phyloP scores from a whole-genome alignment of 2,329 filamentous ascomycete species.

The Rasamsonia emersonii region DNA sequence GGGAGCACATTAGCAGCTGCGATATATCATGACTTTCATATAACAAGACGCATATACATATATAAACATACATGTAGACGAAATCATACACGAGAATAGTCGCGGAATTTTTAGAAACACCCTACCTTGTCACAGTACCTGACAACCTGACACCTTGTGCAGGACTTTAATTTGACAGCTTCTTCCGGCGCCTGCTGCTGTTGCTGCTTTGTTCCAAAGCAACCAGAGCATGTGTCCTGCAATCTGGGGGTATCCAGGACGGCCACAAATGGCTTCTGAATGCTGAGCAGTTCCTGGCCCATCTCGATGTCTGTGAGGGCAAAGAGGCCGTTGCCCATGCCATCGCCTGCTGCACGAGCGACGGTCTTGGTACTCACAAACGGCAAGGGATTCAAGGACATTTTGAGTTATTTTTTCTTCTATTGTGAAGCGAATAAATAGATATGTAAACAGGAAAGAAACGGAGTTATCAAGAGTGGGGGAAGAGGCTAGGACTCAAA shows the following conservation, averaged over 20 bases:
- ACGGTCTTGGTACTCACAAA: conserved; percentile 17
- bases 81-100: too few relatives aligned
- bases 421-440: too few relatives aligned
- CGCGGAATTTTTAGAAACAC: too few relatives aligned
- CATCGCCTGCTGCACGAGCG: conserved; percentile 16
- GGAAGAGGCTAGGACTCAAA: too few relatives aligned
- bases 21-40: too few relatives aligned
- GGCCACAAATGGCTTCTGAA: conserved; percentile 45
- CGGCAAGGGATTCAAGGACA: conserved; percentile 13
- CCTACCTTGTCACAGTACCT: conserved; percentile 53
- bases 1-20: conserved; percentile 1
- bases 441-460: too few relatives aligned
- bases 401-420: too few relatives aligned
- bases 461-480: too few relatives aligned
- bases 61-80: conserved; percentile 1
- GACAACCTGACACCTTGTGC: conserved; percentile 49
- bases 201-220: conserved; percentile 38
- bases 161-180: too few relatives aligned
- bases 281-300: conserved; percentile 41
- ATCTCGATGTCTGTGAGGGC: conserved; percentile 39
- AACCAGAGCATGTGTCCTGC: conserved; percentile 49
- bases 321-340: conserved; percentile 48
- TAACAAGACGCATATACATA: not conserved
- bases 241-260: conserved; percentile 47
- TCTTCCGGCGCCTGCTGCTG: too few relatives aligned